A percentile compares a stretch with the other conserved stretches of the same genome.
Evolutionary conservation across 2,329 filamentous ascomycete genomes (phyloP).

Genomic region (Aureobasidium sp.): DNA sequence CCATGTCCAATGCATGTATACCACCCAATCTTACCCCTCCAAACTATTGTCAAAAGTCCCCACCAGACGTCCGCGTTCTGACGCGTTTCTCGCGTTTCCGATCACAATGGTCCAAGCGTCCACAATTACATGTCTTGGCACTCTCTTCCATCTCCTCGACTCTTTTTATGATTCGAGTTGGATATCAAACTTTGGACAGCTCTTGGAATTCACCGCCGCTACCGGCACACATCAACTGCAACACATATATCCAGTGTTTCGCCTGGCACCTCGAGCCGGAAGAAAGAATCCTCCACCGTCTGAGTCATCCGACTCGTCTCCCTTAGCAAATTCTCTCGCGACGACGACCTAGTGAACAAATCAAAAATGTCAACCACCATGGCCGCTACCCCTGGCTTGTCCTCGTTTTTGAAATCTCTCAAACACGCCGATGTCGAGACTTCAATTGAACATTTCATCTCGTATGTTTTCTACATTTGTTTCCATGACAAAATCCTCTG

Average conservation of each 20-base stretch:
- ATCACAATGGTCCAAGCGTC: too few species aligned
- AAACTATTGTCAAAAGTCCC: background rate
- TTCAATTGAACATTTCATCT: constrained; percentile 74
- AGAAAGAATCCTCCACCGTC: background rate
- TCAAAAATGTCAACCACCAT: constrained; percentile 37
- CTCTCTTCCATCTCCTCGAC: background rate
- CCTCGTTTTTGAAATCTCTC: constrained; percentile 69
- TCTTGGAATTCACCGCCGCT: background rate
- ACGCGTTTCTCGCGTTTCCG: background rate
- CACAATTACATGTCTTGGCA: constrained; percentile 3
- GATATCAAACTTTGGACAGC: background rate
- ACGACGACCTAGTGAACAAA: constrained; percentile 36
- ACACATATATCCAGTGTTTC: background rate
- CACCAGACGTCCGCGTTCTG: background rate
- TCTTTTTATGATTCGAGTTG: background rate
- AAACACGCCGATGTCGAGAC: constrained; percentile 68
- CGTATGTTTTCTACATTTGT: constrained; percentile 53
- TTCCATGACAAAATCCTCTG: too few species aligned
- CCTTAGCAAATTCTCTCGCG: constrained; percentile 1
- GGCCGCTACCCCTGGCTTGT: constrained; percentile 61
- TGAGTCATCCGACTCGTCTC: constrained; percentile 1
- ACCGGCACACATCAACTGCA: background rate
- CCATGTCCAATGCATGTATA: constrained; percentile 36
- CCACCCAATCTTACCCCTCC: background rate
- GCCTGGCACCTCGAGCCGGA: background rate